Base-by-base conservation (phyloP, 139 green algal genomes). In the Yamagishiella unicocca region DNA sequence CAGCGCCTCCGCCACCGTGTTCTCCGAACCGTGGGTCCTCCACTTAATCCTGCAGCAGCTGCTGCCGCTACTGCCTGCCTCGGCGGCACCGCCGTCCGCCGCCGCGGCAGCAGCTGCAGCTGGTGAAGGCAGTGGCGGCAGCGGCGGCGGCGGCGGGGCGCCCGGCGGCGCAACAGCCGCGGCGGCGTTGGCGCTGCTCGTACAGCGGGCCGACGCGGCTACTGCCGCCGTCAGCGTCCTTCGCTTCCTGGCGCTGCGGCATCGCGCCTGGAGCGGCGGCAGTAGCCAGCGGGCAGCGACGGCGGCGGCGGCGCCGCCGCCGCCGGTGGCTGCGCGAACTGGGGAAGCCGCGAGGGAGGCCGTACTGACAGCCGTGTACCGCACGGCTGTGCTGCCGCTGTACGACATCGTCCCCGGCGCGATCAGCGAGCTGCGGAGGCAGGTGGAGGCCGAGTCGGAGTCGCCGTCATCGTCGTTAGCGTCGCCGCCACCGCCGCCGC, bases 171-270 rank as follows among this genome's bases (percentile, higher is more conserved):
- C 24, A 10, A 10, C n/a, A 1, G 35, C 21, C 4, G 24, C 24
- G 1, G 62, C 79, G 43, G 62, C 42, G 8, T 19, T 66, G 43
- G 42, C 29, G 31, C 33, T 55, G 42, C 40, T 66, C 31, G 67
- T 14, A 33, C 38, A 86, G n/a, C 40, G 31, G 0, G 80, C 62
- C 1, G 80, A 86, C 22, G 80, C 80, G 19, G 43, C 62, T 3
- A 72, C 45, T n/a, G 62, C 80, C 25, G 80, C 80, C n/a, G 54
- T 86, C 25, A 86, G 80, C 42, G 62, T 86, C 29, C 43, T 86
- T 42, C 80, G 80, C 33, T 86, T 86, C 64, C n/a, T 86, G 43
- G 40, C 42, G 8, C 80, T 86, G 31, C 27, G 64, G n/a, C n/a
- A 38, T 4, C 27, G n/a, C 9, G 33, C 45, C 14, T n/a, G n/a